Conservation (phyloP, 2,329 filamentous ascomycete genomes). For the Aspergillus versicolor region DNA sequence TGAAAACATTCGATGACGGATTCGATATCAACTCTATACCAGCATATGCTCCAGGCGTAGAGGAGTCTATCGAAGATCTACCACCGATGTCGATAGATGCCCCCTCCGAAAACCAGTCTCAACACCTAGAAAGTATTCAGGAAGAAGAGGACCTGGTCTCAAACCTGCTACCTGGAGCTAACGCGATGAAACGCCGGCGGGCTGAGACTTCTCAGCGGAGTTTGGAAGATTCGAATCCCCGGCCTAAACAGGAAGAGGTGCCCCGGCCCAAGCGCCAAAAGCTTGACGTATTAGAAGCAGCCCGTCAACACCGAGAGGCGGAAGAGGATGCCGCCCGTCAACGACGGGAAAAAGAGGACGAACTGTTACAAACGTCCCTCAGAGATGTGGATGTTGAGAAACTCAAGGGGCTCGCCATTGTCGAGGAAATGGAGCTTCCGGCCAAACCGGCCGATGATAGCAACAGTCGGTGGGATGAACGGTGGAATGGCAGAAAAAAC, state of each 20-base stretch:
- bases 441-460: conserved; percentile 31
- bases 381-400: conserved; percentile 69
- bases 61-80: conserved; percentile 14
- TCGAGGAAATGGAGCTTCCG: conserved; percentile 72
- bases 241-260: conserved; percentile 28
- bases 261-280: conserved; percentile 55
- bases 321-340: conserved; percentile 55
- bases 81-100: conserved; percentile 23
- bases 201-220: conserved; percentile 59
- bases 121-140: conserved; percentile 26
- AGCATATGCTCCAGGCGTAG: conserved; percentile 31
- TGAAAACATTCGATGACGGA: conserved; percentile 71
- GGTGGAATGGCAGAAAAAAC: conserved; percentile 93
- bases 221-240: conserved; percentile 23
- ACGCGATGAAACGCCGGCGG: conserved; percentile 75
- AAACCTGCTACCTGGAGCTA: conserved; percentile 71
- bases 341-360: conserved; percentile 53
- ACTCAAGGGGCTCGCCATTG: conserved; percentile 70
- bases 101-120: conserved; percentile 24
- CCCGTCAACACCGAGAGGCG: conserved; percentile 53
- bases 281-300: conserved; percentile 67
- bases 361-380: conserved; percentile 53
- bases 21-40: conserved; percentile 49
- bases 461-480: conserved; percentile 72
- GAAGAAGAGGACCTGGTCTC: conserved; percentile 62